Conservation (phyloP, 73 alveolate genomes). For the Stentor roeselii region DNA sequence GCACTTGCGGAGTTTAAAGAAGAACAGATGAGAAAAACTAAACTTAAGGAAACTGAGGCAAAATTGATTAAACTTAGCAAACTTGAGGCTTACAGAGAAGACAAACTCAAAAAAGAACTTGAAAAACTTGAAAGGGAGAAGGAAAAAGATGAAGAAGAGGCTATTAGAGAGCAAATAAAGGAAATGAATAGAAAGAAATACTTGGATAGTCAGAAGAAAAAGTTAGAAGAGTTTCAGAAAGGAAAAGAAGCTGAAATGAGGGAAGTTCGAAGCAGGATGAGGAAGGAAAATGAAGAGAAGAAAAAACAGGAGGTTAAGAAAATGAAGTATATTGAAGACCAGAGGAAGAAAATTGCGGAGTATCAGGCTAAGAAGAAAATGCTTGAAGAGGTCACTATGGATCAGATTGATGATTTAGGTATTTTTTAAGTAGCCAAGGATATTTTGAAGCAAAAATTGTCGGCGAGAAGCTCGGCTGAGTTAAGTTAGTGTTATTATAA, state of each 20-base stretch:
- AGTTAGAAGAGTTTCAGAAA: conserved; percentile 10
- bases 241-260: conserved; percentile 14
- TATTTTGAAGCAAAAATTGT: background rate
- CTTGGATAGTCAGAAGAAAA: conserved; percentile 26
- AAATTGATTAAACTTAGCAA: conserved; percentile 28
- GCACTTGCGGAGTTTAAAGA: conserved; percentile 13
- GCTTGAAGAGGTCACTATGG: conserved; percentile 15
- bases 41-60: background rate
- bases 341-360: conserved; percentile 22
- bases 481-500: background rate
- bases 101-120: conserved; percentile 17
- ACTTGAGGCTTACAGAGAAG: conserved; percentile 33
- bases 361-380: conserved; percentile 2
- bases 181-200: conserved; percentile 28
- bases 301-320: background rate
- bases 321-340: background rate
- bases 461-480: conserved; percentile 11
- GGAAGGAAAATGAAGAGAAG: conserved; percentile 9
- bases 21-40: background rate
- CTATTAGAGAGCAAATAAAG: background rate
- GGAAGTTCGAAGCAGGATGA: background rate
- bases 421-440: background rate
- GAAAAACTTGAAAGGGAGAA: conserved; percentile 24
- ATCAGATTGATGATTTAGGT: conserved; percentile 12
- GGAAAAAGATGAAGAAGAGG: conserved; percentile 21